Conservation (phyloP, 2,329 filamentous ascomycete species). For the Gnomoniopsis smithogilvyi region DNA sequence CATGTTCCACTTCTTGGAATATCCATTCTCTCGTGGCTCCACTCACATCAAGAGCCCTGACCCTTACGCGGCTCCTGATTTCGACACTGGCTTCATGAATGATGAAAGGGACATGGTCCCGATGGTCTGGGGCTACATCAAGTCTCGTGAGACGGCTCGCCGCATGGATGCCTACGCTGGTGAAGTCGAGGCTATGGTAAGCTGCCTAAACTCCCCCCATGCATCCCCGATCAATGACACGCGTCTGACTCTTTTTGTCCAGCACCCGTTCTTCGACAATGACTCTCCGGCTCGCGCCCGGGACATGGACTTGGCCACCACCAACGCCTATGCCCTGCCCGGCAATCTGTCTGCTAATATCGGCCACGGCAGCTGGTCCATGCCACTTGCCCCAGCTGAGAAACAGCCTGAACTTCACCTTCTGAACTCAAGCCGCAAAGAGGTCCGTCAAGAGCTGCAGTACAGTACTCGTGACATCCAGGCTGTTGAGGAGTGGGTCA, state of each 20-base stretch:
- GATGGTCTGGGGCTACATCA: conserved; percentile 83
- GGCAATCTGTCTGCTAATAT: conserved; percentile 70
- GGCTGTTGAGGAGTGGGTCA: conserved; percentile 56
- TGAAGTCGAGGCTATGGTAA: conserved; percentile 58
- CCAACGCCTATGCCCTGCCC: conserved; percentile 70
- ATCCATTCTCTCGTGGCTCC: conserved; percentile 70
- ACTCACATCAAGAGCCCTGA: conserved; percentile 70
- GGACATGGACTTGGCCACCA: conserved; percentile 73
- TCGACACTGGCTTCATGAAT: conserved; percentile 82
- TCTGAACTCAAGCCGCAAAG: conserved; percentile 63
- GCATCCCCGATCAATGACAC: fast-evolving
- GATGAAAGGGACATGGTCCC: conserved; percentile 81
- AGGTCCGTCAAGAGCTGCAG: conserved; percentile 59
- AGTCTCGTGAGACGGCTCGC: conserved; percentile 74
- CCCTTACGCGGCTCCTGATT: conserved; percentile 72
- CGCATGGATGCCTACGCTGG: conserved; percentile 77
- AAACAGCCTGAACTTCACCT: conserved; percentile 40
- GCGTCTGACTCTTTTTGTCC: conserved; percentile 34
- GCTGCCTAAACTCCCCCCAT: not conserved
- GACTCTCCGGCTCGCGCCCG: conserved; percentile 66
- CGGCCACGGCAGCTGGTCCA: conserved; percentile 70
- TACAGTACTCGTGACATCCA: conserved; percentile 62
- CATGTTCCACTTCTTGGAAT: conserved; percentile 81
- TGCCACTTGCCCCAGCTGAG: conserved; percentile 52
- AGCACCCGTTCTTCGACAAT: conserved; percentile 69